Conservation (phyloP, 2,329 filamentous ascomycete genomes). For the Penicillium polonicum region DNA sequence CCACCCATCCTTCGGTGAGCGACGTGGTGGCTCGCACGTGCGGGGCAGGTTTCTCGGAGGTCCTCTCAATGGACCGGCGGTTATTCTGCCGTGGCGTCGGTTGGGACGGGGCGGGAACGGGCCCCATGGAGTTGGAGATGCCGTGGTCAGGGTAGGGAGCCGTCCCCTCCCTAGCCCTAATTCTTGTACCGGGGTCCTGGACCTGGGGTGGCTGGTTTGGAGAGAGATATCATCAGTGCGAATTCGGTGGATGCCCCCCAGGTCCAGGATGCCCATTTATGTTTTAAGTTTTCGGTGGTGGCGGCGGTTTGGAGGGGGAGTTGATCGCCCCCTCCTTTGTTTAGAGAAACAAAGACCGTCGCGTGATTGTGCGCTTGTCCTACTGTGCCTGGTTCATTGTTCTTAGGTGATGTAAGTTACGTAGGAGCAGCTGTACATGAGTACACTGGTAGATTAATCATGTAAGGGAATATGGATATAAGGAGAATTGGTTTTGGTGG, state of each 20-base stretch:
- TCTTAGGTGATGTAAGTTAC: neutral
- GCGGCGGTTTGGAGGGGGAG: neutral
- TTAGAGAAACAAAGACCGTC: constrained; percentile 3
- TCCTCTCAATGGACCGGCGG: constrained; percentile 25
- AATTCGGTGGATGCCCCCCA: constrained; percentile 1
- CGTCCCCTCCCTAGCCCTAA: constrained; percentile 5
- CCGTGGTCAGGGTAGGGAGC: constrained; percentile 2
- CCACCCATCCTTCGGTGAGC: constrained; percentile 31
- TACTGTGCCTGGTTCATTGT: neutral
- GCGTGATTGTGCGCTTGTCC: neutral
- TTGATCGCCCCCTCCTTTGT: neutral
- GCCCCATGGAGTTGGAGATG: constrained; percentile 35
- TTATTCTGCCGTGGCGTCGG: constrained; percentile 33
- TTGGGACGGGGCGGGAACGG: constrained; percentile 34
- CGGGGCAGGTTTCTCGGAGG: constrained; percentile 31
- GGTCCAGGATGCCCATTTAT: constrained; percentile 5
- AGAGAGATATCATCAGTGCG: neutral
- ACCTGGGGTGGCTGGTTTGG: neutral
- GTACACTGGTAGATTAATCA: neutral
- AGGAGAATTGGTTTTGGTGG: neutral
- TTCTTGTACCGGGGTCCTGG: constrained; percentile 4
- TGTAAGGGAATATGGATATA: neutral
- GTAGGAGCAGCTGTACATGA: neutral
- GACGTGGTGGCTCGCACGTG: constrained; percentile 23
- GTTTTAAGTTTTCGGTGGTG: neutral